These are phyloP conservation scores for Chrysanthemum makinoi DNA, from an alignment of 129 eudicot species.

Conservation along the genomic window DNA sequence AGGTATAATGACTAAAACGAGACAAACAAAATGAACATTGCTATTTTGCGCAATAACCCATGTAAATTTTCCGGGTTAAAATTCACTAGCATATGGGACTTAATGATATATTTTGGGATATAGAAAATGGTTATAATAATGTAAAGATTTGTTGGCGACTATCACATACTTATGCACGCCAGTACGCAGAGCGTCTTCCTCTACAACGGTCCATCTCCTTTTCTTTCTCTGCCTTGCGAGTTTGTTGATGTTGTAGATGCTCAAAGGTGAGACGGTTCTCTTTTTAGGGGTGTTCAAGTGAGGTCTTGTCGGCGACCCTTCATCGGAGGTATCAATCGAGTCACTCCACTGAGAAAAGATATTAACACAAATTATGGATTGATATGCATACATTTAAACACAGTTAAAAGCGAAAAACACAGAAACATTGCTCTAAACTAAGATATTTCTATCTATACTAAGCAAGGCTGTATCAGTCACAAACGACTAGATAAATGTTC, in stretches of 20 bases:
- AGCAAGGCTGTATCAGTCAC: too few species aligned
- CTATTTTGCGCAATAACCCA: too few species aligned
- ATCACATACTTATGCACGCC: constrained; percentile 65
- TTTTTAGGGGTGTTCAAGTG: constrained; percentile 53
- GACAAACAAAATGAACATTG: too few species aligned
- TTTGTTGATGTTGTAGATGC: constrained; percentile 30
- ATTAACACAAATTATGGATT: constrained; percentile 7
- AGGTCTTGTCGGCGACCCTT: constrained; percentile 42
- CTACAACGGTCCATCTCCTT: constrained; percentile 51
- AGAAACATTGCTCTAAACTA: not conserved
- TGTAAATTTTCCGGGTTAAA: too few species aligned
- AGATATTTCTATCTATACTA: too few species aligned
- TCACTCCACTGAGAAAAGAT: constrained; percentile 72
- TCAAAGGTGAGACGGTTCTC: constrained; percentile 53
- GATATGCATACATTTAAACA: not conserved
- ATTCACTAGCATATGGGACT: too few species aligned
- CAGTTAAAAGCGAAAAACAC: not conserved
- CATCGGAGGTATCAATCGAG: constrained; percentile 41
- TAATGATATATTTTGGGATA: not conserved
- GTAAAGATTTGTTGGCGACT: constrained; percentile 7
- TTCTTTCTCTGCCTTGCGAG: constrained; percentile 43
- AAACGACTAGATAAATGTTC: too few species aligned
- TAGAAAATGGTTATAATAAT: not conserved
- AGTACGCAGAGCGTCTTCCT: constrained; percentile 66
- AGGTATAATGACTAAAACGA: too few species aligned